A percentile compares a stretch with the other conserved stretches of the same genome.
Conservation (phyloP, 2,329 filamentous ascomycete genomes). For the Stagonosporopsis chrysanthemi region DNA sequence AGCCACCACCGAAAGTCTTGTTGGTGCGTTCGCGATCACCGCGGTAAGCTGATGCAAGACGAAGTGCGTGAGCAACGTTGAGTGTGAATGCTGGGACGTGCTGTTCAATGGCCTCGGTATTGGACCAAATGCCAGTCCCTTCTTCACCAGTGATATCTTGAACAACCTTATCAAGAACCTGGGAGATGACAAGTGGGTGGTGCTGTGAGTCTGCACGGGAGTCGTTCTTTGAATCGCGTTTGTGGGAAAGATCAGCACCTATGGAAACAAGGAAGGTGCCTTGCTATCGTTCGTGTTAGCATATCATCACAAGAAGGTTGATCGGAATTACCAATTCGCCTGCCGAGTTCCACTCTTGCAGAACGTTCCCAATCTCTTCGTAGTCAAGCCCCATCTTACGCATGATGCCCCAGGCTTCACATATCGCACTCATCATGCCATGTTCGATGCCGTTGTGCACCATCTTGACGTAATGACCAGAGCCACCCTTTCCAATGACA, state of each 20-base stretch:
- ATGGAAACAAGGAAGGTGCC: constrained; percentile 71
- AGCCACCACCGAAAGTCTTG: constrained; percentile 55
- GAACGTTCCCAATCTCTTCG: constrained; percentile 67
- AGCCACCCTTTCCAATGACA: constrained; percentile 67
- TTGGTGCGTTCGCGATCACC: constrained; percentile 62
- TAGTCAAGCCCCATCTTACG: constrained; percentile 64
- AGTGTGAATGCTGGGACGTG: constrained; percentile 72
- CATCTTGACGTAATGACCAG: constrained; percentile 79
- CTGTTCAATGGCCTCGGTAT: constrained; percentile 66
- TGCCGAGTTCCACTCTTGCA: constrained; percentile 66
- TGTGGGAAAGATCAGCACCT: constrained; percentile 66
- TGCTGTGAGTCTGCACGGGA: constrained; percentile 31
- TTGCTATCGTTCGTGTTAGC: constrained; percentile 35
- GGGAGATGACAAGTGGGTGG: constrained; percentile 62
- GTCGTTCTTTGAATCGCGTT: constrained; percentile 49
- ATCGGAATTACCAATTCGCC: constrained; percentile 60
- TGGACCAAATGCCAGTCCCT: constrained; percentile 72
- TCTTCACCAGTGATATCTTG: constrained; percentile 72
- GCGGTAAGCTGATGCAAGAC: constrained; percentile 69
- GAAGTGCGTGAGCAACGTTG: constrained; percentile 67
- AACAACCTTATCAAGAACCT: constrained; percentile 74
- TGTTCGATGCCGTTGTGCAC: constrained; percentile 78
- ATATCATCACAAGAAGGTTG: not conserved
- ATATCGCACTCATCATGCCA: constrained; percentile 71
- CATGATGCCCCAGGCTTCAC: constrained; percentile 72